phyloP scores from a whole-genome alignment of 2,329 filamentous ascomycete species.

The Tolypocladium sp. region DNA sequence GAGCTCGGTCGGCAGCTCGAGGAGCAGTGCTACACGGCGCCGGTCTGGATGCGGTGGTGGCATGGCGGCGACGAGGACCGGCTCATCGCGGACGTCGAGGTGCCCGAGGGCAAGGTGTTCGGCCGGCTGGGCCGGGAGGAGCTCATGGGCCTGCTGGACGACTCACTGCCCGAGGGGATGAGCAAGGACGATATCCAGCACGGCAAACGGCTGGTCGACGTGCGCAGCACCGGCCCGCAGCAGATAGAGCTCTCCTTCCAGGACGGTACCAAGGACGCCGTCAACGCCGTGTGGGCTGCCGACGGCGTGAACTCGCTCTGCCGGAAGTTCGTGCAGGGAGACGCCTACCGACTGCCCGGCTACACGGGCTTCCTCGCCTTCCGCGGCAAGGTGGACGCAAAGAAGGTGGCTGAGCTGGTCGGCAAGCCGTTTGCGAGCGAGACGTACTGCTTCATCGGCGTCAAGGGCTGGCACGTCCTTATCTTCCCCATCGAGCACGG shows the following conservation, averaged over 20 bases:
- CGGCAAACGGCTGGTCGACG: slow-evolving; percentile 1
- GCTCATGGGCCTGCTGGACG: slow-evolving; percentile 1
- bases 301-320: slow-evolving; percentile 2
- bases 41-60: slow-evolving; percentile 1
- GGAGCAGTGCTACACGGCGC: not conserved
- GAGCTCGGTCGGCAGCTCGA: not conserved
- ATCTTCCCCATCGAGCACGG: not conserved
- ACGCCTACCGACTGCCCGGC: not conserved
- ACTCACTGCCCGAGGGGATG: not conserved
- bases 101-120: not conserved
- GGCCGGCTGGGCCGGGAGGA: not conserved
- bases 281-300: slow-evolving; percentile 1
- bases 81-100: slow-evolving; percentile 1
- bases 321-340: not conserved
- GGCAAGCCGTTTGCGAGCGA: not conserved
- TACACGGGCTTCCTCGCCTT: not conserved
- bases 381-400: not conserved
- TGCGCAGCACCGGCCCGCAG: not conserved
- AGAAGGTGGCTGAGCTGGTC: not conserved
- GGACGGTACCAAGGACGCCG: not conserved
- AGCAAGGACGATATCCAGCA: not conserved
- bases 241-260: not conserved
- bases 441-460: not conserved
- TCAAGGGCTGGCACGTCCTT: not conserved
- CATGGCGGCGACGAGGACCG: slow-evolving; percentile 1